Conservation (phyloP, 2,329 filamentous ascomycete genomes). For the Diaporthe citriasiana region DNA sequence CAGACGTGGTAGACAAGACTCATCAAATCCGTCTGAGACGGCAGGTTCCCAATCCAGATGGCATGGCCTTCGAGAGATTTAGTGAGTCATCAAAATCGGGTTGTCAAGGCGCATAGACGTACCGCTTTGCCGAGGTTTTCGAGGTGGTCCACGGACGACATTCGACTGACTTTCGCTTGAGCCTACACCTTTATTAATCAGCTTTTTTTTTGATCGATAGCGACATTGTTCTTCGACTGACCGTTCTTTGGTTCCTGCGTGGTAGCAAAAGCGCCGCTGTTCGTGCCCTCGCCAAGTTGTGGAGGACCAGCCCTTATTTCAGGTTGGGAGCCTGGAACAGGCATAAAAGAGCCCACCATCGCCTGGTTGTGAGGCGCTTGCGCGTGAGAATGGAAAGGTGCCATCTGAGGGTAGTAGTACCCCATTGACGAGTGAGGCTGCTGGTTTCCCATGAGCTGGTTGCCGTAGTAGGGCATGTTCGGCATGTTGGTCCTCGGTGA, state of each 20-base stretch:
- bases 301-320: constrained; percentile 47
- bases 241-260: constrained; percentile 40
- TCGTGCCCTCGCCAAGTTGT: constrained; percentile 41
- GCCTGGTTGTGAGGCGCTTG: constrained; percentile 52
- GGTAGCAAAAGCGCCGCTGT: constrained; percentile 16
- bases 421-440: constrained; percentile 52
- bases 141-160: constrained; percentile 66
- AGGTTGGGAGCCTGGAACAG: constrained; percentile 45
- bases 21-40: constrained; percentile 84
- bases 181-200: constrained; percentile 35
- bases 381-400: constrained; percentile 54
- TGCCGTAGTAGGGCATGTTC: constrained; percentile 60
- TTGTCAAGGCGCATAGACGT: constrained; percentile 49
- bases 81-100: neutral
- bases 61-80: constrained; percentile 75
- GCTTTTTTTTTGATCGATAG: neutral
- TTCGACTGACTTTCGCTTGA: constrained; percentile 54
- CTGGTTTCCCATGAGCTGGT: constrained; percentile 57
- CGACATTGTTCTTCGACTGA: constrained; percentile 29
- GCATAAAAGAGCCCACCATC: constrained; percentile 54
- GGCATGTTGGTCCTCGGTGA: constrained; percentile 56
- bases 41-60: constrained; percentile 95
- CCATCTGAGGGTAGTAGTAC: constrained; percentile 61
- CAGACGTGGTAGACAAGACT: constrained; percentile 93
- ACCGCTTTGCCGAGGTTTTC: constrained; percentile 74